Evolutionary conservation across 306 rosid genomes (phyloP).

Genomic region (Prosopis cineraria): DNA sequence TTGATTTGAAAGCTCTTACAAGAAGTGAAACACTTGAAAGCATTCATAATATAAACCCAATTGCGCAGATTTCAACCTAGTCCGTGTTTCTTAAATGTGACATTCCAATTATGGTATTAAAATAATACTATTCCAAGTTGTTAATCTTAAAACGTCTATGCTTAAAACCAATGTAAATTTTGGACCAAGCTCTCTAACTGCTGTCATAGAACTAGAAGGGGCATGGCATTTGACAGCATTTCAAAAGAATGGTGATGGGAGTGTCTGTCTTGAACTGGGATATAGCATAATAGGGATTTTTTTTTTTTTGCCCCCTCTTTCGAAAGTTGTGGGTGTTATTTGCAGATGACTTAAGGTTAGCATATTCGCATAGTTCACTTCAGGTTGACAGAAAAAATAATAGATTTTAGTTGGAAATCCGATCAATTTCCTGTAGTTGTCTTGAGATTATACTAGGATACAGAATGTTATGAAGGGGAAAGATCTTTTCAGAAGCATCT

Average conservation of each 20-base stretch:
- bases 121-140: not conserved
- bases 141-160: not conserved
- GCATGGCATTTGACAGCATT: not conserved
- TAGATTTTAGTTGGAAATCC: slow-evolving; percentile 4
- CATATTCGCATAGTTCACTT: not conserved
- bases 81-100: not conserved
- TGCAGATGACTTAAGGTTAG: not conserved
- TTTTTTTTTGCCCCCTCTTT: too few relatives aligned
- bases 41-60: not conserved
- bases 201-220: not conserved
- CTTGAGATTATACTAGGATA: slow-evolving; percentile 2
- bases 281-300: not conserved
- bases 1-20: not conserved
- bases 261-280: not conserved
- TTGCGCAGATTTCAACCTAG: not conserved
- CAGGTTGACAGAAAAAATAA: not conserved
- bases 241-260: too few relatives aligned
- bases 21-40: not conserved
- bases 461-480: slow-evolving; percentile 9
- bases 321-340: not conserved
- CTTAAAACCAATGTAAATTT: not conserved
- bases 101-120: not conserved
- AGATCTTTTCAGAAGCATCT: slow-evolving; percentile 7
- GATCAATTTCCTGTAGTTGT: slow-evolving; percentile 25
- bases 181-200: not conserved